Evolutionary conservation across 768 basidiomycete genomes (phyloP).

Genomic region (Vishniacozyma victoriae): DNA sequence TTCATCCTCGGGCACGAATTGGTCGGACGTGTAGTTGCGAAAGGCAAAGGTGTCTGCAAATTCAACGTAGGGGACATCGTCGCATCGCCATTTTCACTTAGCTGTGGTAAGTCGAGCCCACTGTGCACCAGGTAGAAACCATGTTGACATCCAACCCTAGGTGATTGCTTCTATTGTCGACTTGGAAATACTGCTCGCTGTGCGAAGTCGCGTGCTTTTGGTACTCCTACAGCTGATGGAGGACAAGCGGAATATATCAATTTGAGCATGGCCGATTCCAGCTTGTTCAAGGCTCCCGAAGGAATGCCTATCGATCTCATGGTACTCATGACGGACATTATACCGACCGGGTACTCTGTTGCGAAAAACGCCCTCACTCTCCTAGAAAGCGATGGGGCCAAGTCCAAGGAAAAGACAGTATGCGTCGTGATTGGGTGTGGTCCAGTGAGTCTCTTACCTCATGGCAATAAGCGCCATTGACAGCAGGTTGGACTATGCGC

Average conservation of each 20-base stretch:
- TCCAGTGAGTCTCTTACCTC: slow-evolving; percentile 33
- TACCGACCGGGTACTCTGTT: slow-evolving; percentile 43
- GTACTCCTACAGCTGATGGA: slow-evolving; percentile 28
- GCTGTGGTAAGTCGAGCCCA: slow-evolving; percentile 27
- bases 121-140: background rate
- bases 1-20: slow-evolving; percentile 41
- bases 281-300: background rate
- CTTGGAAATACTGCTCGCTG: slow-evolving; percentile 36
- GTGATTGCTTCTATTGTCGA: slow-evolving; percentile 41
- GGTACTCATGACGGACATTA: slow-evolving; percentile 42
- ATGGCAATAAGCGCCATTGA: background rate
- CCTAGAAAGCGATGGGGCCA: slow-evolving; percentile 25
- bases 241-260: slow-evolving; percentile 43
- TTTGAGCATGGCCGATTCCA: slow-evolving; percentile 22
- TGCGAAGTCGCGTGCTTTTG: slow-evolving; percentile 22
- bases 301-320: slow-evolving; percentile 11
- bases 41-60: slow-evolving; percentile 36
- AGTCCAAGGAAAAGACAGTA: slow-evolving; percentile 15
- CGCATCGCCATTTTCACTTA: slow-evolving; percentile 39
- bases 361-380: slow-evolving; percentile 39
- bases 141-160: slow-evolving; percentile 6
- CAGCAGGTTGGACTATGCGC: slow-evolving; percentile 42
- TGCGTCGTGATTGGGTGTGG: slow-evolving; percentile 47
- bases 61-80: slow-evolving; percentile 46
- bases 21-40: slow-evolving; percentile 22